A percentile compares a stretch with the other conserved stretches of the same genome.
phyloP scores from a whole-genome alignment of 768 basidiomycete genomes.

The Leccinum barrowsii region DNA sequence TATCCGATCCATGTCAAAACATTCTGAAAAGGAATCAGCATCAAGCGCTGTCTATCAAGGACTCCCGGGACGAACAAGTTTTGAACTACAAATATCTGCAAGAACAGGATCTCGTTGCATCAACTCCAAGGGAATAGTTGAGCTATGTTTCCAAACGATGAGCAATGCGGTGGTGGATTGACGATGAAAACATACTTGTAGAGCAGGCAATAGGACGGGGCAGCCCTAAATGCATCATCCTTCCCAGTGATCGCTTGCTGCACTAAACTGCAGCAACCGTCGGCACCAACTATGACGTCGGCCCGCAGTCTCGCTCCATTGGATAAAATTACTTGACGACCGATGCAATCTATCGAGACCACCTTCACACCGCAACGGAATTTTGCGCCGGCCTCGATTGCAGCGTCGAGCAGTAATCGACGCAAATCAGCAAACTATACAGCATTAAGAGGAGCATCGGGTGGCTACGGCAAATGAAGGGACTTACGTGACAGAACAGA shows the following conservation, averaged over 20 bases:
- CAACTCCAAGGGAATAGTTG: constrained; percentile 37
- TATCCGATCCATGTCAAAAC: constrained; percentile 20
- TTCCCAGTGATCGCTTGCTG: constrained; percentile 32
- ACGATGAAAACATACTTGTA: constrained; percentile 38
- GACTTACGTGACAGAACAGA: constrained; percentile 45
- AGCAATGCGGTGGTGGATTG: background rate
- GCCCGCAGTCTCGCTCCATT: constrained; percentile 42
- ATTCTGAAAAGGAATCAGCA: constrained; percentile 10
- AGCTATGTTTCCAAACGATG: constrained; percentile 25
- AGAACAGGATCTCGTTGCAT: constrained; percentile 43
- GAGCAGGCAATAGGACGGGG: constrained; percentile 32
- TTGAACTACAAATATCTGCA: constrained; percentile 24
- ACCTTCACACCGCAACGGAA: constrained; percentile 42
- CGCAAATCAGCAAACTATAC: constrained; percentile 52
- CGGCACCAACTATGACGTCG: constrained; percentile 60
- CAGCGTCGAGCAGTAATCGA: constrained; percentile 43
- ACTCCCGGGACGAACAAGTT: constrained; percentile 11
- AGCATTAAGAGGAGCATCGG: background rate
- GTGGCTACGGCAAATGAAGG: background rate
- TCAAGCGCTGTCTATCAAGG: background rate
- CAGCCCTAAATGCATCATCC: constrained; percentile 26
- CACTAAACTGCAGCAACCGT: constrained; percentile 49
- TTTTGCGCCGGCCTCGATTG: constrained; percentile 44
- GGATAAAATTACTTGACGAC: constrained; percentile 35
- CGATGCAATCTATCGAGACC: constrained; percentile 32